Base-by-base conservation (phyloP, 2,329 filamentous ascomycete genomes). In the Cordyceps farinosa region DNA sequence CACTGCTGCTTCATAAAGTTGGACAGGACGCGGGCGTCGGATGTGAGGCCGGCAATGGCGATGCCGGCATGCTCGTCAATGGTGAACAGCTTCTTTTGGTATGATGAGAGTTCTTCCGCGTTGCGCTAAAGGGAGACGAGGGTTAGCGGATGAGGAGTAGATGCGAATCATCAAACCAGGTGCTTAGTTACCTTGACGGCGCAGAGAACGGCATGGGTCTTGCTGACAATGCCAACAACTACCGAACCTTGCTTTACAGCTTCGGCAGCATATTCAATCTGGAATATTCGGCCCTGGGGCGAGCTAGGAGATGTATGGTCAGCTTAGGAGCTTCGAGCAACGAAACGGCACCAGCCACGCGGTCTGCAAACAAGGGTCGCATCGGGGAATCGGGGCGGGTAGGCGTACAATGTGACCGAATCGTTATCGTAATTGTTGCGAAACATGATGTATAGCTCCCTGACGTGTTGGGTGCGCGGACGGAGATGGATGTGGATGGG, bases 1-100 rank as follows among this genome's bases (percentile, higher is more conserved):
- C 92, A 96, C 81, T 98, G 95, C 81, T 97, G 92, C 84, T 97
- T 98, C 94, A 99, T 98, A 84, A 97, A 99, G 87, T 99, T 99
- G 84, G 93, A 97, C 71, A 99, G 92, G 71, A 99, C 95, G 74
- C 95, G 95, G 75, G 94, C 95, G 79, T 99, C 95, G 64, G 94
- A 97, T 69, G 95, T 95, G 66, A 99, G 91, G 71, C 95, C 95
- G 69, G 95, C 95, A 72, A 99, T 96, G 72, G 94, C 92, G 73
- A 99, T 88, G 70, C 93, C 95, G 71, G 95, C 89, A 79, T 99
- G 95, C 72, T 94, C 91, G 79, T 99, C 95, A 80, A 99, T 89
- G 71, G 89, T 87, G 79, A 99, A 97, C 75, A 99, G 88, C 84
- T 99, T 99, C 86, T 97, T 97, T 82, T 99, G 95, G 86, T 99